Evolutionary conservation across 768 basidiomycete genomes (phyloP).

Genomic region (Panaeolus cyanescens): DNA sequence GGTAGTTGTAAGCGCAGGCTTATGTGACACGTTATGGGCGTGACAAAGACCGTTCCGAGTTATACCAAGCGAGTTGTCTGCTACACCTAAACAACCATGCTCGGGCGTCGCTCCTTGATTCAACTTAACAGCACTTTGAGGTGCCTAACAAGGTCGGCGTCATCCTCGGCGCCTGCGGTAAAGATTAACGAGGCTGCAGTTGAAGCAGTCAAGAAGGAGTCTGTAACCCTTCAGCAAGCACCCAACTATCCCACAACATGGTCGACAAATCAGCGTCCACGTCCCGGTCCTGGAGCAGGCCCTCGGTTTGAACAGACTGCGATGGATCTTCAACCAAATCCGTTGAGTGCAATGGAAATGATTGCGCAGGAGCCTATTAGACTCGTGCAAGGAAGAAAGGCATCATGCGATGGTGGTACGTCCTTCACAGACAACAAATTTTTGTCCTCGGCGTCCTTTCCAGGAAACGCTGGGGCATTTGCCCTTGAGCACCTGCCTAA

Average conservation of each 20-base stretch:
- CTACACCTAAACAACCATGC: constrained; percentile 29
- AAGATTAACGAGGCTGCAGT: constrained; percentile 24
- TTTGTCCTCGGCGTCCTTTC: constrained; percentile 3
- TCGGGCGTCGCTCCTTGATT: constrained; percentile 38
- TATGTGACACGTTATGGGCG: not conserved
- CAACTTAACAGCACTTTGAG: constrained; percentile 31
- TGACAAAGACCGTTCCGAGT: not conserved
- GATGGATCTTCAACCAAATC: constrained; percentile 86
- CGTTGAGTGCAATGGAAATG: constrained; percentile 90
- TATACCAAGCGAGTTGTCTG: constrained; percentile 2
- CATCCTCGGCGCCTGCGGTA: constrained; percentile 24
- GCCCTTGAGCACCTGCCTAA: not conserved
- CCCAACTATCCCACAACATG: constrained; percentile 85
- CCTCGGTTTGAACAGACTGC: constrained; percentile 93
- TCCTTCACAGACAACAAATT: constrained; percentile 13
- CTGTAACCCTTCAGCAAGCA: constrained; percentile 58
- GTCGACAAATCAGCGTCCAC: constrained; percentile 80
- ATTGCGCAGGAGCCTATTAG: constrained; percentile 85
- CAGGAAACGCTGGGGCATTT: not conserved
- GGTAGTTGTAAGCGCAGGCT: not conserved
- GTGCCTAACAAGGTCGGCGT: constrained; percentile 29
- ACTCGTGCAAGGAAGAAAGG: constrained; percentile 79
- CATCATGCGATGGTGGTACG: constrained; percentile 95
- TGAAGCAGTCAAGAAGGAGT: constrained; percentile 18
- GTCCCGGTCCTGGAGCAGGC: constrained; percentile 57